Percentiles rank a stretch among this genome's conserved stretches.
These are phyloP conservation scores for Haplosporangium sp. DNA, from an alignment of 371 early-diverging fungal species.

Conservation along the genomic window DNA sequence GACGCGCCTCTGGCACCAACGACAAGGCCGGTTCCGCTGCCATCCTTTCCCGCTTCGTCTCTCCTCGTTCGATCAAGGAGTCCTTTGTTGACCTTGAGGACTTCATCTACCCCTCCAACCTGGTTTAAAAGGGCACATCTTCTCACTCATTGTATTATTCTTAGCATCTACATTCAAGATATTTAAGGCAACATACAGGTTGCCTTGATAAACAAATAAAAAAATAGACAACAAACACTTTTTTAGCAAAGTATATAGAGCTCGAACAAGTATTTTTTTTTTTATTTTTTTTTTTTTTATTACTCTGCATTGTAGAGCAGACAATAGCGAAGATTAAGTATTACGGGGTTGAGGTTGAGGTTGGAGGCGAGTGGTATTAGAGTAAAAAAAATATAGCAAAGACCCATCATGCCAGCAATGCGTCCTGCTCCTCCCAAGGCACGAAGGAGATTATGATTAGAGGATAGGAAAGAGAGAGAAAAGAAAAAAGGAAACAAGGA, in stretches of 20 bases:
- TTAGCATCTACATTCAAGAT: too few relatives aligned
- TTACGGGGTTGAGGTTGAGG: too few relatives aligned
- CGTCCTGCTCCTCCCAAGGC: background rate
- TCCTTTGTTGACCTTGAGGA: conserved; percentile 84
- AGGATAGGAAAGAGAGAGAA: background rate
- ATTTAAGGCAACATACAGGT: too few relatives aligned
- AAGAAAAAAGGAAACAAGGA: background rate
- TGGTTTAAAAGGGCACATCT: conserved; percentile 41
- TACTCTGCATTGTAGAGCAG: too few relatives aligned
- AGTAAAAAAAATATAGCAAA: background rate
- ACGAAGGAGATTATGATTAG: background rate
- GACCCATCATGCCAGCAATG: conserved; percentile 7
- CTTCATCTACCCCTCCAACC: conserved; percentile 90
- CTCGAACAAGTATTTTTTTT: too few relatives aligned
- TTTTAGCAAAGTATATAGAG: too few relatives aligned
- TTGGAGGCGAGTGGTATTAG: background rate
- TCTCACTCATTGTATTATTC: too few relatives aligned
- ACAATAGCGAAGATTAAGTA: too few relatives aligned
- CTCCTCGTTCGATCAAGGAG: conserved; percentile 96
- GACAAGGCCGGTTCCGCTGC: conserved; percentile 91
- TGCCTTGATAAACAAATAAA: too few relatives aligned
- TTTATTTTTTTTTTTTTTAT: too few relatives aligned
- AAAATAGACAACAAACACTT: too few relatives aligned
- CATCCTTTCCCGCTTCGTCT: conserved; percentile 86
- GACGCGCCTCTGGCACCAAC: conserved; percentile 94